Evolutionary conservation across 2,329 filamentous ascomycete genomes (phyloP).

Genomic region (Alternaria sp.): DNA sequence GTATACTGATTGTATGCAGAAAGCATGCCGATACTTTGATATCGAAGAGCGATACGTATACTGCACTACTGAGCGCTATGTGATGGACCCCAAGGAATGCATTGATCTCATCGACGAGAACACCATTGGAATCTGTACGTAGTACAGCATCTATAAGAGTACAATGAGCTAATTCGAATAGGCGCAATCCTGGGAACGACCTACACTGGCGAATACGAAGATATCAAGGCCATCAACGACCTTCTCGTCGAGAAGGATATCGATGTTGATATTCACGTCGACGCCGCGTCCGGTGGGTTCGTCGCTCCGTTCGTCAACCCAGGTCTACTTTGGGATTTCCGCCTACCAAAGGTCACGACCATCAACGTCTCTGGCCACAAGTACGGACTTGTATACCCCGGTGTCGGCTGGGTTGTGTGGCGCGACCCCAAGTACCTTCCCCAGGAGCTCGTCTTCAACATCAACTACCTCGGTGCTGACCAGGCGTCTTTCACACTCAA

Average conservation of each 20-base stretch:
- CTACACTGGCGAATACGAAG: conserved; percentile 92
- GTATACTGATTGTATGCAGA: conserved; percentile 48
- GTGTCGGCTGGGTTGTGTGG: conserved; percentile 95
- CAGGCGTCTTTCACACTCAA: conserved; percentile 96
- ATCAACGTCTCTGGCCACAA: conserved; percentile 97
- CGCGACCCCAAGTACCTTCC: conserved; percentile 71
- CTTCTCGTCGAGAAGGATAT: conserved; percentile 76
- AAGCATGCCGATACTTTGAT: conserved; percentile 81
- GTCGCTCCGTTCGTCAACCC: conserved; percentile 91
- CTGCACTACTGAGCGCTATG: conserved; percentile 66
- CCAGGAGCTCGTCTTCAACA: conserved; percentile 95
- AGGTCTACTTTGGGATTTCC: conserved; percentile 88
- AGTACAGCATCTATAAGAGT: not conserved
- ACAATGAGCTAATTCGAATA: conserved; percentile 2
- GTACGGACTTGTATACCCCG: conserved; percentile 77
- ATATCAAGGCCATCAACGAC: conserved; percentile 90
- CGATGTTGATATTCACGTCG: conserved; percentile 89
- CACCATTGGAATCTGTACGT: conserved; percentile 81
- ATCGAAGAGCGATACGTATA: conserved; percentile 84
- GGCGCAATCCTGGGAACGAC: conserved; percentile 84
- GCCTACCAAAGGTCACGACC: conserved; percentile 83
- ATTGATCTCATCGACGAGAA: conserved; percentile 70
- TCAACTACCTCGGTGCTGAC: conserved; percentile 96
- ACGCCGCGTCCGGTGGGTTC: conserved; percentile 90
- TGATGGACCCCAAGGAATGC: conserved; percentile 68